phyloP scores from a whole-genome alignment of 352 stramenopile genomes.

The Globisporangium mamillatum region DNA sequence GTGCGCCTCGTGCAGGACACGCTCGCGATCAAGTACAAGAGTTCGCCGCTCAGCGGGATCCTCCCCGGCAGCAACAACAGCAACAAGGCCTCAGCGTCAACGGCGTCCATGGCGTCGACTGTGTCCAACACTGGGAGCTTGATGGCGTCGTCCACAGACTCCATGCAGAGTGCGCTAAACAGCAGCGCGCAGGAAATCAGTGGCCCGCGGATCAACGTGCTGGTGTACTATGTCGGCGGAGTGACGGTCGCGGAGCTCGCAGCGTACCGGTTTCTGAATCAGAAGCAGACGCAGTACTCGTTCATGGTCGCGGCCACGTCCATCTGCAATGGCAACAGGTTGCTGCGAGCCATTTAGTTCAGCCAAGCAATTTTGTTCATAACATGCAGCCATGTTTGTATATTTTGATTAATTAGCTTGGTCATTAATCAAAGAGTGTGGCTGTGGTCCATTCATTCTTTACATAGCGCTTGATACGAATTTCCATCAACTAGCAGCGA shows the following conservation, averaged over 20 bases:
- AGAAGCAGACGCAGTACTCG: constrained; percentile 50
- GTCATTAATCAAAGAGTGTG: not conserved
- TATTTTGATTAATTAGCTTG: not conserved
- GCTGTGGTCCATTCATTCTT: not conserved
- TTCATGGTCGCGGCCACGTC: constrained; percentile 75
- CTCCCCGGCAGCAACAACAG: not conserved
- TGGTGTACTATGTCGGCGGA: constrained; percentile 85
- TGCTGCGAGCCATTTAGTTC: constrained; percentile 54
- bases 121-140: not conserved
- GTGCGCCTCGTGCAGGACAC: constrained; percentile 75
- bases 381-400: not conserved
- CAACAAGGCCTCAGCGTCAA: constrained; percentile 5
- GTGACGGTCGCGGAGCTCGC: constrained; percentile 82
- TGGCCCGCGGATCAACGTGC: constrained; percentile 25
- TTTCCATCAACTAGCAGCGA: not conserved
- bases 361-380: not conserved
- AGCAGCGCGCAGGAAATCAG: not conserved
- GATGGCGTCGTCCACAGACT: not conserved
- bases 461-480: not conserved
- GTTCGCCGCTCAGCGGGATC: constrained; percentile 19
- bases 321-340: constrained; percentile 66
- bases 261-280: constrained; percentile 73
- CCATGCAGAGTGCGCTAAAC: constrained; percentile 8
- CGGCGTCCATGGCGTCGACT: constrained; percentile 5
- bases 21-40: constrained; percentile 68